Percentiles rank a stretch among this genome's conserved stretches.
Conservation (phyloP, 2,329 filamentous ascomycete genomes). For the Aspergillus pseudoviridinutans region DNA sequence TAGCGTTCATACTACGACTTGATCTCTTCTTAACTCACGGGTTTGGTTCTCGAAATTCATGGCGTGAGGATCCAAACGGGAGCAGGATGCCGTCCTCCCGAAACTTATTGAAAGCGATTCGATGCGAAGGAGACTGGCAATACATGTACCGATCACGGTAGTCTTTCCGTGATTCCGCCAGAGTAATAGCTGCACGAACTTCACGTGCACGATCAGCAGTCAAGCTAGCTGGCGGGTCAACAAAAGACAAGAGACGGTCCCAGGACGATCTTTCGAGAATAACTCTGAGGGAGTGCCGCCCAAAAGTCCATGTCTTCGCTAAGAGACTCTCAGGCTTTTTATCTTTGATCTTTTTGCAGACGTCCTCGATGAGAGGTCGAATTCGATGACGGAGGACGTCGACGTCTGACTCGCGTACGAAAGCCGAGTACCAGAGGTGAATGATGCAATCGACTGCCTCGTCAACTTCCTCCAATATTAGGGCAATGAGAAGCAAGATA, state of each 20-base stretch:
- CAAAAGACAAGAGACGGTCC: slow-evolving; percentile 22
- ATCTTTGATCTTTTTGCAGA: slow-evolving; percentile 10
- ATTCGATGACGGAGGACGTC: slow-evolving; percentile 20
- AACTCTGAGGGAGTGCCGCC: slow-evolving; percentile 20
- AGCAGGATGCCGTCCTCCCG: slow-evolving; percentile 38
- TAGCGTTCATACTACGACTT: not conserved
- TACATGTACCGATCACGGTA: slow-evolving; percentile 29
- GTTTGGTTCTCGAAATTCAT: slow-evolving; percentile 37
- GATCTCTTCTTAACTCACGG: slow-evolving; percentile 29
- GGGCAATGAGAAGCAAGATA: slow-evolving; percentile 38
- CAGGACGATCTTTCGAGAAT: slow-evolving; percentile 31
- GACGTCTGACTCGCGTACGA: slow-evolving; percentile 23
- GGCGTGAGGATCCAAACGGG: slow-evolving; percentile 34
- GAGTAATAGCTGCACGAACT: slow-evolving; percentile 25
- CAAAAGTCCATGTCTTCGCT: slow-evolving; percentile 31
- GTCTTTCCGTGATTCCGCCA: slow-evolving; percentile 28
- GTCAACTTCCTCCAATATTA: slow-evolving; percentile 9
- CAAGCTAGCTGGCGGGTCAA: slow-evolving; percentile 24
- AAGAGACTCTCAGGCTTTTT: slow-evolving; percentile 10
- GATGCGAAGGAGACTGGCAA: slow-evolving; percentile 18
- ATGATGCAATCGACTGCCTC: slow-evolving; percentile 32
- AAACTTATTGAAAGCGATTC: slow-evolving; percentile 29
- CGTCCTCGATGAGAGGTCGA: slow-evolving; percentile 29
- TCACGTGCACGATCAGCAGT: slow-evolving; percentile 16
- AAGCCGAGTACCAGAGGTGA: slow-evolving; percentile 47